A percentile compares a stretch with the other conserved stretches of the same genome.
These are phyloP conservation scores for Phytopythium cucurbitacearum DNA, from an alignment of 352 stramenopile species.

Conservation along the genomic window DNA sequence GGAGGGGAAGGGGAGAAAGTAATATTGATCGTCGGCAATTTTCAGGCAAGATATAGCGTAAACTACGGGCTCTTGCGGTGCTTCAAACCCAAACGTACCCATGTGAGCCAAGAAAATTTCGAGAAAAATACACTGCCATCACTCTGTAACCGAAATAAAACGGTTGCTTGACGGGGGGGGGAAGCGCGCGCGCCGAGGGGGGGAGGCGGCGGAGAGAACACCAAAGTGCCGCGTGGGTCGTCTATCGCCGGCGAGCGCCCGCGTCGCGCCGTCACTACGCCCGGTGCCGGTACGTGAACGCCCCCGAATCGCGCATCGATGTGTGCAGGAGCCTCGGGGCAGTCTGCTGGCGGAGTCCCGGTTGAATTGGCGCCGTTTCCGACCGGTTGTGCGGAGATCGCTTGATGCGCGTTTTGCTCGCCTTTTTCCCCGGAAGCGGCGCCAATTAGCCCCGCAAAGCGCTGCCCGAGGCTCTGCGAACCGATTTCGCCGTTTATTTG, in stretches of 20 bases:
- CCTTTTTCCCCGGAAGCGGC: slow-evolving; percentile 2
- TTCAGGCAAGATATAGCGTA: slow-evolving; percentile 3
- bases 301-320: background rate
- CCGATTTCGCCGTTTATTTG: slow-evolving; percentile 9
- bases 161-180: background rate
- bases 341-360: background rate
- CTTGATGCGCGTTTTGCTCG: slow-evolving; percentile 1
- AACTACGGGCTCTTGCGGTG: background rate
- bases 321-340: background rate
- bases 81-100: too few species aligned
- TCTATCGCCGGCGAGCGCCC: slow-evolving; percentile 22
- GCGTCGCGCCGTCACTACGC: slow-evolving; percentile 17
- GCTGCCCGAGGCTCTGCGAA: background rate
- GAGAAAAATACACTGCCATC: slow-evolving; percentile 4
- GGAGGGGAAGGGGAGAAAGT: slow-evolving; percentile 1
- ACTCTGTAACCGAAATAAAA: slow-evolving; percentile 4
- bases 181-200: background rate
- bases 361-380: slow-evolving; percentile 7
- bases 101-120: too few species aligned
- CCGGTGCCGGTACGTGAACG: slow-evolving; percentile 25
- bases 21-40: background rate
- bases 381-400: slow-evolving; percentile 11
- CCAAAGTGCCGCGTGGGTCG: slow-evolving; percentile 32
- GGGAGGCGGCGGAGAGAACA: slow-evolving; percentile 25
- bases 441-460: background rate